These are phyloP conservation scores for Trichoderma atrobrunneum DNA, from an alignment of 2,329 filamentous ascomycete genomes.

Conservation along the genomic window DNA sequence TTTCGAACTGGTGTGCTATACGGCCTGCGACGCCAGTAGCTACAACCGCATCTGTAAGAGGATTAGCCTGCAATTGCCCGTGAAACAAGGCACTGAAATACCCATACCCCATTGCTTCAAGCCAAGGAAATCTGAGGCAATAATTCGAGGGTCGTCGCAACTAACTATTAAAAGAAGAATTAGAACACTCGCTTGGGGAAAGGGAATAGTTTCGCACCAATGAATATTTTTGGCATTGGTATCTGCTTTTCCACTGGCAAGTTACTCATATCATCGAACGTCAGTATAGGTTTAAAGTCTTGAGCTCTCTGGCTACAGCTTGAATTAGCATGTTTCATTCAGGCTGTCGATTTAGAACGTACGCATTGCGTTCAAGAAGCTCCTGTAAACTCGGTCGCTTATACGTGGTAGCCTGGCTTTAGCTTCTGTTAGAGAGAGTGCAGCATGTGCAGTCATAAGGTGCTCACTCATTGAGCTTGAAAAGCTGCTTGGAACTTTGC, in stretches of 20 bases:
- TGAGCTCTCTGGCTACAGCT: neutral
- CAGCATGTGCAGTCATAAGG: neutral
- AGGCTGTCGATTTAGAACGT: neutral
- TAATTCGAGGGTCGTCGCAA: neutral
- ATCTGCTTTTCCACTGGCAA: neutral
- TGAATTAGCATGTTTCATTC: neutral
- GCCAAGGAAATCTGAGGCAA: neutral
- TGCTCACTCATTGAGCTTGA: neutral
- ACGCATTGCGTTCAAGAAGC: neutral
- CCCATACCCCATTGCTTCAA: neutral
- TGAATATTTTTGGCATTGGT: conserved; percentile 6
- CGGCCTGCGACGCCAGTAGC: neutral
- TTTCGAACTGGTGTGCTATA: neutral
- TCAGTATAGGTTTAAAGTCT: neutral
- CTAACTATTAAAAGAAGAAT: neutral
- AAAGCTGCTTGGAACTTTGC: neutral
- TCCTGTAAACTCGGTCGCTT: neutral
- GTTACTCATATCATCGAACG: neutral
- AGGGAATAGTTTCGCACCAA: neutral
- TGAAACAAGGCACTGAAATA: no score
- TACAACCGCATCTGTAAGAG: neutral
- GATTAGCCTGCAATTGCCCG: neutral
- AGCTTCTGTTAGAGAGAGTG: neutral
- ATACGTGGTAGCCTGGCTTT: neutral
- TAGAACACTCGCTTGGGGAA: neutral